Conservation (phyloP, 129 eudicot species). For the Flaveria robusta region DNA sequence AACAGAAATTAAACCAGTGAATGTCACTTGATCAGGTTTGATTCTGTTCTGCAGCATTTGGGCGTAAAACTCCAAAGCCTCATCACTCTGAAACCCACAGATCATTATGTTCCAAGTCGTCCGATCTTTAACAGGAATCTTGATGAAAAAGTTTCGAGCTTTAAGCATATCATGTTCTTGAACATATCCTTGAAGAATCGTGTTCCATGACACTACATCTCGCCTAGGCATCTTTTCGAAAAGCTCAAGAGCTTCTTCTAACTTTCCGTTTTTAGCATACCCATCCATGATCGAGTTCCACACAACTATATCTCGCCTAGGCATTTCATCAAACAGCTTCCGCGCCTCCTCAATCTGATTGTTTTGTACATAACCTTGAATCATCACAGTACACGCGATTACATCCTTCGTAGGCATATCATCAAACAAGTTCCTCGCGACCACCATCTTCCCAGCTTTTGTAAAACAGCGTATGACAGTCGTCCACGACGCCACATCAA, state of each 20-base stretch:
- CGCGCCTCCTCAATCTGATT: slow-evolving; percentile 43
- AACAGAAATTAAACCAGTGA: slow-evolving; percentile 46
- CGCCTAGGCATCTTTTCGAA: slow-evolving; percentile 59
- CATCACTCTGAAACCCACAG: slow-evolving; percentile 53
- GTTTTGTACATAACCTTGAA: slow-evolving; percentile 43
- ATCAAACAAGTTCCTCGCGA: slow-evolving; percentile 45
- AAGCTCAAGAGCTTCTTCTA: slow-evolving; percentile 51
- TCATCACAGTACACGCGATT: slow-evolving; percentile 53
- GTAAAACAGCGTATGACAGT: slow-evolving; percentile 45
- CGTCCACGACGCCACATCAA: slow-evolving; percentile 77
- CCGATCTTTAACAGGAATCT: slow-evolving; percentile 51
- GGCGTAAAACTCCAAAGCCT: slow-evolving; percentile 45
- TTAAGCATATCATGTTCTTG: slow-evolving; percentile 44
- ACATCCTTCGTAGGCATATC: slow-evolving; percentile 51
- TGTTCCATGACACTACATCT: slow-evolving; percentile 65
- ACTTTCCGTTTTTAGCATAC: slow-evolving; percentile 37
- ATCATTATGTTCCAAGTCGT: slow-evolving; percentile 74
- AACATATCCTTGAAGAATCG: slow-evolving; percentile 58
- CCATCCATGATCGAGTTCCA: slow-evolving; percentile 80
- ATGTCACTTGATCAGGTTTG: slow-evolving; percentile 62
- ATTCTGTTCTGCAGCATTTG: slow-evolving; percentile 57
- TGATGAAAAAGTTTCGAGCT: slow-evolving; percentile 44
- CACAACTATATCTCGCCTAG: slow-evolving; percentile 48
- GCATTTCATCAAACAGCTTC: slow-evolving; percentile 47
- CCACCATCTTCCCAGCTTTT: slow-evolving; percentile 43